Evolutionary conservation across 768 basidiomycete species (phyloP), one percentile per base, ranked within the genome.

Genomic region (Austroboletus festivus): DNA sequence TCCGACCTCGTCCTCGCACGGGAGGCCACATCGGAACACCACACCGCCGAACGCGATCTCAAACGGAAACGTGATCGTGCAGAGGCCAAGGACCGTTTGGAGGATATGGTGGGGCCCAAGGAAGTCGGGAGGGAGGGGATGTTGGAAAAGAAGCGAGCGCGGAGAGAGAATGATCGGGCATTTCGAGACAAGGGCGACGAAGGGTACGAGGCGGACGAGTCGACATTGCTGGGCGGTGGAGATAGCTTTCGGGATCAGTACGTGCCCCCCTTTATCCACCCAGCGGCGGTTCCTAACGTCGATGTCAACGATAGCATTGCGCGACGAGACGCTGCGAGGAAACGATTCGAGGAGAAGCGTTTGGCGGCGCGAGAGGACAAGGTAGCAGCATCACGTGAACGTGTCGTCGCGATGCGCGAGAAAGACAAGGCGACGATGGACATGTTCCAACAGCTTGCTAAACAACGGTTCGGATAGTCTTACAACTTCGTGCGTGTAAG

Each of bases 401-500:
- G 86, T 47, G 74, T 78, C 0, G 72, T 59, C 20, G 82, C 78
- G 5, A 72, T 82, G 49, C 82, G 78, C 57, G 83, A 86, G 61
- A 93, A 89, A 62, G 93, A 96, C 59, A 84, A 83, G 64, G 88
- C 83, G 16, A 96, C 92, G 0, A 97, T 97, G 91, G 91, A 91
- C 48, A 94, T 93, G 92, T 93, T 96, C 68, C 89, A 89, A 68
- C 82, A 86, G 55, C 71, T 95, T 63, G 93, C 93, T n/a, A 92
- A 88, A 64, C 77, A 88, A 60, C 74, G 88, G 47, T 95, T 89
- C 57, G 92, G 91, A 24, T 91, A 66, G 77, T 35, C 19, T 34
- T 43, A 48, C 39, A 48, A 15, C 13, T 13, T 26, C n/a, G 31
- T 38, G 46, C 44, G 51, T 57, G 12, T 43, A 28, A 30, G 60